These are phyloP conservation scores for Phalaenopsis aphrodite DNA, from an alignment of 106 monocot genomes.

Conservation along the genomic window DNA sequence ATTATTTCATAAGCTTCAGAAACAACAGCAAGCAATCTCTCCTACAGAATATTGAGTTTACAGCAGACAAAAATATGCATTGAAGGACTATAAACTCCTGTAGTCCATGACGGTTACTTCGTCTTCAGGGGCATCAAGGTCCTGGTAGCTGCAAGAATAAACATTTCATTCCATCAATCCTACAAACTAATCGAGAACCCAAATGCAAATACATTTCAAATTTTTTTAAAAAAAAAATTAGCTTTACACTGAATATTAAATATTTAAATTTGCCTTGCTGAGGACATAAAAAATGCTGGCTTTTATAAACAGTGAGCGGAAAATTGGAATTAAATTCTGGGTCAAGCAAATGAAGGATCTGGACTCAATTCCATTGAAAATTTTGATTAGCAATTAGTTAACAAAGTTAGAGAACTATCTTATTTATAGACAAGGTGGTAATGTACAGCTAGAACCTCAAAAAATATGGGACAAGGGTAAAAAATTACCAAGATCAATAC, in stretches of 20 bases:
- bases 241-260: not conserved
- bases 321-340: not conserved
- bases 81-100: constrained; percentile 52
- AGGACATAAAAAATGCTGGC: not conserved
- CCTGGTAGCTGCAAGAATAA: constrained; percentile 72
- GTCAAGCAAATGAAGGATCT: not conserved
- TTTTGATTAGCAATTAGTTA: not conserved
- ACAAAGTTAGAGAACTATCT: not conserved
- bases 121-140: constrained; percentile 97
- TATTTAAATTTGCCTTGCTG: not conserved
- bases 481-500: not conserved
- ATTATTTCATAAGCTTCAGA: not conserved
- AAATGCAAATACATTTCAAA: not conserved
- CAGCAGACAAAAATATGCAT: not conserved
- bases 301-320: not conserved
- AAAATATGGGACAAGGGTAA: not conserved
- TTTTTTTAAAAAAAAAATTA: no score
- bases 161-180: not conserved
- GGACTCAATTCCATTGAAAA: not conserved
- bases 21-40: not conserved
- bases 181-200: not conserved
- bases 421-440: not conserved
- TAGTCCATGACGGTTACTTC: constrained; percentile 98
- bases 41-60: not conserved
- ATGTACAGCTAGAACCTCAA: no score